phyloP scores from a whole-genome alignment of 169 alveolate species.

The Eimeria falciformis region DNA sequence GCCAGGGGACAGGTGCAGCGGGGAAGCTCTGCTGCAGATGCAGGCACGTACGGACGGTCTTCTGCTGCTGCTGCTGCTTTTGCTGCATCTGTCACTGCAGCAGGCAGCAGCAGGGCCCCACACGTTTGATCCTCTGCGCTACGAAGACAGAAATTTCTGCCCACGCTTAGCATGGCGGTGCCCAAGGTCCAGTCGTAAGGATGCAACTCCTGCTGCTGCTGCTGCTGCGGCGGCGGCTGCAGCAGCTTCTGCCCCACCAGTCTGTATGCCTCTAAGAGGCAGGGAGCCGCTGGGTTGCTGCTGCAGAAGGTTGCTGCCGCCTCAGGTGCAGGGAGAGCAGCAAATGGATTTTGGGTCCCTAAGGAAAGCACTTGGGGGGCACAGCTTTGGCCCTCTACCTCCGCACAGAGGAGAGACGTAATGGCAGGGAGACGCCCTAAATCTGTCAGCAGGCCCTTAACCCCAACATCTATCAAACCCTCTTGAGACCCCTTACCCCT shows the following conservation, averaged over 20 bases:
- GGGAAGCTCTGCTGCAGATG: slow-evolving; percentile 28
- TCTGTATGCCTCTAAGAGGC: slow-evolving; percentile 68
- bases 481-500: background rate
- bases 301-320: slow-evolving; percentile 65
- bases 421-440: slow-evolving; percentile 45
- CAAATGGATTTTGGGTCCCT: slow-evolving; percentile 31
- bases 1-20: slow-evolving; percentile 77
- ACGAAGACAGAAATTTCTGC: slow-evolving; percentile 68
- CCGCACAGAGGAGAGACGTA: slow-evolving; percentile 56
- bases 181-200: slow-evolving; percentile 67
- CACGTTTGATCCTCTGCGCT: slow-evolving; percentile 57
- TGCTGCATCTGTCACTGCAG: background rate
- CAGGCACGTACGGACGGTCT: slow-evolving; percentile 25
- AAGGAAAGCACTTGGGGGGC: slow-evolving; percentile 47
- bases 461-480: background rate
- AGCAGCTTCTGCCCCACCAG: slow-evolving; percentile 65
- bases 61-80: slow-evolving; percentile 13
- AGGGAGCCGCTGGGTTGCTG: slow-evolving; percentile 52
- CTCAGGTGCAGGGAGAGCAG: slow-evolving; percentile 20
- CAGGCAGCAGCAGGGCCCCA: slow-evolving; percentile 68
- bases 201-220: slow-evolving; percentile 63
- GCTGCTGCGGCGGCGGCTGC: slow-evolving; percentile 28
- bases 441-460: slow-evolving; percentile 57
- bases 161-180: slow-evolving; percentile 58
- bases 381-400: slow-evolving; percentile 58